Percentiles rank a stretch among this genome's conserved stretches.
phyloP scores from a whole-genome alignment of 2,329 filamentous ascomycete species.

The Ascochyta koolunga region DNA sequence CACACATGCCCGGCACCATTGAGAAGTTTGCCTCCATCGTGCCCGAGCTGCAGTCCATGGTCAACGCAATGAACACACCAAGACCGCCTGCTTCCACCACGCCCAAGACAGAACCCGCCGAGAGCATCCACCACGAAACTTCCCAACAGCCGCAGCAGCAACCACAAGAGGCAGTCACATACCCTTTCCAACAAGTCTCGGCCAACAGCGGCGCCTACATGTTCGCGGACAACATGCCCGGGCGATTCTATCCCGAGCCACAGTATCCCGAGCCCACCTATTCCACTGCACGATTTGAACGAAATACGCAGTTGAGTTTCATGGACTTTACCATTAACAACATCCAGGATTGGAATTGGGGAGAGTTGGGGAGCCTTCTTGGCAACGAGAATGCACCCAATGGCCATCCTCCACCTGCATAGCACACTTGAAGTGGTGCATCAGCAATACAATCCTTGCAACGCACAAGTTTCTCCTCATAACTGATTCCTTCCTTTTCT shows the following conservation, averaged over 20 bases:
- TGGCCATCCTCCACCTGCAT: conserved; percentile 8
- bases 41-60: conserved; percentile 46
- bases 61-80: conserved; percentile 29
- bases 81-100: conserved; percentile 10
- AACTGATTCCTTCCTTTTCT: no score
- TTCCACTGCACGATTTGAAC: conserved; percentile 31
- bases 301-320: conserved; percentile 41
- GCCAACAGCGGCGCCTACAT: conserved; percentile 39
- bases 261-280: conserved; percentile 23
- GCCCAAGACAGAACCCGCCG: conserved; percentile 4
- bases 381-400: conserved; percentile 26
- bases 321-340: conserved; percentile 47
- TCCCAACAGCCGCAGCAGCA: conserved; percentile 19
- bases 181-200: conserved; percentile 29
- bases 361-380: conserved; percentile 38
- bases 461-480: not conserved
- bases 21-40: conserved; percentile 47
- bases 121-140: conserved; percentile 2
- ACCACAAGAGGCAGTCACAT: conserved; percentile 20
- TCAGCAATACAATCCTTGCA: no score
- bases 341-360: conserved; percentile 47
- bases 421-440: not conserved
- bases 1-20: conserved; percentile 48
- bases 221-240: conserved; percentile 34
- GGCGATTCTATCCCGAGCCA: conserved; percentile 31